Conservation (phyloP, 306 rosid genomes). For the Spatholobus suberectus region DNA sequence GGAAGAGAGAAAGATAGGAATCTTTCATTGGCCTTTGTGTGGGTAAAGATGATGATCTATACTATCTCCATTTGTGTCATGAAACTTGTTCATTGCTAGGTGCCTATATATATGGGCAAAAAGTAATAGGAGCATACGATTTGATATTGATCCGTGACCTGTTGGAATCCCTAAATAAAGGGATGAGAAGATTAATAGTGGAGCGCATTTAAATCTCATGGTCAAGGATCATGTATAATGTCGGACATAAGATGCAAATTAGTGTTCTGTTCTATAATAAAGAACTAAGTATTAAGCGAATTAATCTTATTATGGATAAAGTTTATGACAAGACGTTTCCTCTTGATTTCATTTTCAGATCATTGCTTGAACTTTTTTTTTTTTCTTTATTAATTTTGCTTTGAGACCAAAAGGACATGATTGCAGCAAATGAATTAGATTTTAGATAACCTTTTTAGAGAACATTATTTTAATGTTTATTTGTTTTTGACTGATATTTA, state of each 20-base stretch:
- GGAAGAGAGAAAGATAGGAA: conserved; percentile 37
- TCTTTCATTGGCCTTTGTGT: conserved; percentile 43
- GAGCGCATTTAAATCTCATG: conserved; percentile 16
- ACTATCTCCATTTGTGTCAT: neutral
- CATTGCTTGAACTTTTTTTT: conserved; percentile 30
- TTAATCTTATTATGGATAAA: conserved; percentile 31
- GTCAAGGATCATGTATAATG: neutral
- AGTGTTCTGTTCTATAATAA: neutral
- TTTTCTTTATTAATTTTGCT: conserved; percentile 20
- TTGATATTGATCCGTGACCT: conserved; percentile 33
- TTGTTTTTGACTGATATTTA: neutral
- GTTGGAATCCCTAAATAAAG: conserved; percentile 39
- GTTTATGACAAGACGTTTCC: conserved; percentile 38
- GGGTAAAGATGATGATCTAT: conserved; percentile 11
- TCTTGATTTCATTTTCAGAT: conserved; percentile 44
- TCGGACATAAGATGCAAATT: conserved; percentile 16
- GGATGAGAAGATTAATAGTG: conserved; percentile 31
- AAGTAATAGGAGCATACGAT: neutral
- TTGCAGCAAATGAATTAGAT: neutral
- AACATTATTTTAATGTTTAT: conserved; percentile 7
- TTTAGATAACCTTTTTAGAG: neutral
- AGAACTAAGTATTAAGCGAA: neutral
- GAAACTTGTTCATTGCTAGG: conserved; percentile 9
- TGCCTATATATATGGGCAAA: neutral
- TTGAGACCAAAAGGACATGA: conserved; percentile 7